Conservation (phyloP, 345 rosid genomes). For the Eucalyptus cladocalyx region DNA sequence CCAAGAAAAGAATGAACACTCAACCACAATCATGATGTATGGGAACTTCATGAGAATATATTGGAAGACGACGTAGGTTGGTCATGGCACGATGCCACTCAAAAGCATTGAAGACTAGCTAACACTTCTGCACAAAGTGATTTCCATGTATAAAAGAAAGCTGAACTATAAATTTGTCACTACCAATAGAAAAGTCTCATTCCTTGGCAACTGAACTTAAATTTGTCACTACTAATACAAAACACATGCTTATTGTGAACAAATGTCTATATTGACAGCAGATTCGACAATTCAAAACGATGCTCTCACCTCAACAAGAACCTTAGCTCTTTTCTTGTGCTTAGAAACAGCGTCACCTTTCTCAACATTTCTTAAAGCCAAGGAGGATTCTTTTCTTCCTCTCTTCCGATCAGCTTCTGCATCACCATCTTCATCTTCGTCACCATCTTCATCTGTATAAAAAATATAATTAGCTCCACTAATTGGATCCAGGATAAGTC, state of each 20-base stretch:
- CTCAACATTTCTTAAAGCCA: slow-evolving; percentile 19
- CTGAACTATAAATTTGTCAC: not conserved
- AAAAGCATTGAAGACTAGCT: not conserved
- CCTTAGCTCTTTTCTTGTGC: slow-evolving; percentile 61
- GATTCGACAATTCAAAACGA: not conserved
- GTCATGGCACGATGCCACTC: not conserved
- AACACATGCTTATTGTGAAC: not conserved
- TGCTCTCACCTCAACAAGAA: slow-evolving; percentile 59
- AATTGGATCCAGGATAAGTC: not conserved
- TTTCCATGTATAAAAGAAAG: not conserved
- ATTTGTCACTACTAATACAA: not conserved
- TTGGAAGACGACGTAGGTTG: not conserved
- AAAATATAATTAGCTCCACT: not conserved
- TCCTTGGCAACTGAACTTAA: not conserved
- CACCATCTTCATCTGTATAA: slow-evolving; percentile 14
- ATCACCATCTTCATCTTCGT: slow-evolving; percentile 30
- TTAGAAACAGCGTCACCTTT: slow-evolving; percentile 28
- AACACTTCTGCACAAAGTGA: not conserved
- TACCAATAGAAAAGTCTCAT: not conserved
- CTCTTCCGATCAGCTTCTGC: slow-evolving; percentile 27
- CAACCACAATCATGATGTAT: not conserved
- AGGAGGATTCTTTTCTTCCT: slow-evolving; percentile 13
- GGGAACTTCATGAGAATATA: not conserved
- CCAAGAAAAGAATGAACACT: too few species aligned
- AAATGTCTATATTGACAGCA: not conserved